Base-by-base conservation (phyloP, 2,329 filamentous ascomycete species). In the Pseudocercospora pini-densiflorae region DNA sequence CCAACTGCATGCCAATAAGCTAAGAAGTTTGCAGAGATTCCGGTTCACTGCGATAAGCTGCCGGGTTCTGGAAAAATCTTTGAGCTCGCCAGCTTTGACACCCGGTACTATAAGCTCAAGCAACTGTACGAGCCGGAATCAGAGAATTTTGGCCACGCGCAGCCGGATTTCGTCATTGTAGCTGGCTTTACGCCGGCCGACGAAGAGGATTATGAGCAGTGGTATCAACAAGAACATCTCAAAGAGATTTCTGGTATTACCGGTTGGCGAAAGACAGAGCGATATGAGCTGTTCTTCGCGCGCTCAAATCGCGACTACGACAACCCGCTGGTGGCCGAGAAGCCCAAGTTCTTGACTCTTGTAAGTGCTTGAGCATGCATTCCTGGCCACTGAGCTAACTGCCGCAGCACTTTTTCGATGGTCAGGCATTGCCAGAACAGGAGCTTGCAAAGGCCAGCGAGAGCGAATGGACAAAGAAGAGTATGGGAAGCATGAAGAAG, bases 391-490 rank as follows among this genome's bases (percentile, higher is more conserved):
- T 6, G 16, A 10, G 47, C 61, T 64, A 53, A 66, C 29, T 6
- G 21, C 2, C 47, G 9, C 36, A 71, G 69, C 67, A 69, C 51
- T 69, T 59, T 43, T 68, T 69, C 55, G 67, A 66, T 51, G 67
- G 69, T 14, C 61, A 68, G 47, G 21, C 43, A 1, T 33, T 65
- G 53, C 69, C 69, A 3, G 63, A 59, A 27, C 12, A 55, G 19
- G 61, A 66, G 53, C 62, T 64, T 24, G 57, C 60, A 14, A 65
- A 61, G 55, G 21, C 60, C 14, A 24, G 63, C 4, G 64, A 68
- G 59, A 59, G 59, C 14, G 59, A 67, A 43, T 67, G 66, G 66
- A 67, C 68, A 19, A 70, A 67, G 62, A 65, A 67, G 62, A 65
- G 27, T 24, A 63, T 69, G 68, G 58, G 40, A 14, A 61, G 43